Conservation (phyloP, 495 filamentous ascomycete species). For the Penicillium ochrochloron region DNA sequence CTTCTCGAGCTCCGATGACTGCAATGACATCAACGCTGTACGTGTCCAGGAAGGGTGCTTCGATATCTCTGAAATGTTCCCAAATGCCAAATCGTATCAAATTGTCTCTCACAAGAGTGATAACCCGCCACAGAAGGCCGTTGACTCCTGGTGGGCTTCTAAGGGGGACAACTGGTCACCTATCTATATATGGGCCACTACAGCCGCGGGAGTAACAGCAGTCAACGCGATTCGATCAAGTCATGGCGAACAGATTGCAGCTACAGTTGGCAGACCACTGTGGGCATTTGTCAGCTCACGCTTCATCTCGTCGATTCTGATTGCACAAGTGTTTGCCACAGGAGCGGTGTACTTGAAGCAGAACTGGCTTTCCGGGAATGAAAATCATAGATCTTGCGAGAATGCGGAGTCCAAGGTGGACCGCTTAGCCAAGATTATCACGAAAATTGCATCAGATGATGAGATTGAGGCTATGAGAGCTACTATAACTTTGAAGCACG, state of each 20-base stretch:
- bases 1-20: not conserved
- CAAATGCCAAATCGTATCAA: not conserved
- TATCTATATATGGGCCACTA: not conserved
- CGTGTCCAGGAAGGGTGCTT: not conserved
- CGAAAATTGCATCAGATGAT: not conserved
- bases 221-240: not conserved
- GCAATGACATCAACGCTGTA: not conserved
- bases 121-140: not conserved
- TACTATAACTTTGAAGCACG: not conserved
- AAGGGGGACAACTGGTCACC: not conserved
- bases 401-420: not conserved
- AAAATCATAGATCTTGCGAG: not conserved
- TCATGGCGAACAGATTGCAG: not conserved
- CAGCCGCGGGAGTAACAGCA: not conserved
- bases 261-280: not conserved
- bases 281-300: slow-evolving; percentile 2
- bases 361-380: not conserved
- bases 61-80: not conserved
- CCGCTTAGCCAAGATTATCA: not conserved
- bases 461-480: not conserved
- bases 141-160: not conserved
- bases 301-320: slow-evolving; percentile 2
- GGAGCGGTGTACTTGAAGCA: not conserved
- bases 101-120: not conserved
- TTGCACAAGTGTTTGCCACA: slow-evolving; percentile 6